Conservation (phyloP, 2,329 filamentous ascomycete genomes). For the Blastomyces gilchristii region DNA sequence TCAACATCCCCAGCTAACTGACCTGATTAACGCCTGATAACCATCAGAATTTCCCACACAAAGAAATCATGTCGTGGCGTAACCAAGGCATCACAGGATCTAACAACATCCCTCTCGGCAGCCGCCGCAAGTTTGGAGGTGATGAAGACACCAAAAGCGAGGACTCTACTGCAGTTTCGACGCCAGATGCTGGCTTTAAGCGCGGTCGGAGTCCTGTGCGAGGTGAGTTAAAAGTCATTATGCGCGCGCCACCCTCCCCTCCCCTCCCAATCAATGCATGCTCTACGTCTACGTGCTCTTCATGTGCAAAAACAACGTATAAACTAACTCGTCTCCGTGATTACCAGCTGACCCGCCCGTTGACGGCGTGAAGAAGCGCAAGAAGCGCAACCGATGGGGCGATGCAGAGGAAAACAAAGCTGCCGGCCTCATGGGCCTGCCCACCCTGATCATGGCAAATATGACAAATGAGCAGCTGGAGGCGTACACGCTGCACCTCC, state of each 20-base stretch:
- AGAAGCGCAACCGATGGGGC: constrained; percentile 98
- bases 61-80: constrained; percentile 50
- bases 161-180: constrained; percentile 37
- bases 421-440: constrained; percentile 91
- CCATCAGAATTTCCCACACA: neutral
- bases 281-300: neutral
- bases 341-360: constrained; percentile 39
- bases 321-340: neutral
- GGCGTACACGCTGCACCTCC: constrained; percentile 88
- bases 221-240: constrained; percentile 42
- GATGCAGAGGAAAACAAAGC: constrained; percentile 98
- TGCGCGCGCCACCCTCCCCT: too few relatives aligned
- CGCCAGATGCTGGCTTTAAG: constrained; percentile 50
- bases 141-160: constrained; percentile 42
- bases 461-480: constrained; percentile 99
- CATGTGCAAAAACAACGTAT: neutral
- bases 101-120: constrained; percentile 93
- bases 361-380: constrained; percentile 78
- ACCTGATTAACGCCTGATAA: neutral
- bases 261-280: neutral
- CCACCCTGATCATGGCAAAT: constrained; percentile 89
- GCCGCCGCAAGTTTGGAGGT: constrained; percentile 64
- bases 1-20: neutral
- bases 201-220: constrained; percentile 87
- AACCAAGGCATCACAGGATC: constrained; percentile 85